phyloP scores from a whole-genome alignment of 139 green algal species.

The Desmodesmus armatus region DNA sequence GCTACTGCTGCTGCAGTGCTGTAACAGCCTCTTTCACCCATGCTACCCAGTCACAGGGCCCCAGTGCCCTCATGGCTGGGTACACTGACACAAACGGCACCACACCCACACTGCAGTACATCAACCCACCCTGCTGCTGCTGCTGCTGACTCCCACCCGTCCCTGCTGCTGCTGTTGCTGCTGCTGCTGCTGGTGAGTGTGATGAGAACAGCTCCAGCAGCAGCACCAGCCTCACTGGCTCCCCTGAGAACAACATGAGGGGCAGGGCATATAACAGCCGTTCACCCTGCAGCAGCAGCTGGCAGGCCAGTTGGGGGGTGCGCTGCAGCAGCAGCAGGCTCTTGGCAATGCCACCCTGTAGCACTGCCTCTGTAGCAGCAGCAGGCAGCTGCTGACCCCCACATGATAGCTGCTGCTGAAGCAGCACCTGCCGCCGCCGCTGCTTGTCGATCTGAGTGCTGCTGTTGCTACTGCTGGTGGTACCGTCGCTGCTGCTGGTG shows the following conservation, averaged over 20 bases:
- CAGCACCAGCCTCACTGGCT: slow-evolving; percentile 23
- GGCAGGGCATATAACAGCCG: slow-evolving; percentile 18
- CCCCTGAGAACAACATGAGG: not conserved
- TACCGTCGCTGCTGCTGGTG: too few relatives aligned
- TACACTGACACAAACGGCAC: slow-evolving; percentile 12
- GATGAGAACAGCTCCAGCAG: slow-evolving; percentile 6
- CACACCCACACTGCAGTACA: not conserved
- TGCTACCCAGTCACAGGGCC: not conserved
- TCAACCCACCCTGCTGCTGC: not conserved
- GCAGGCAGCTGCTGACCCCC: not conserved
- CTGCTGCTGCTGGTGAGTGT: not conserved
- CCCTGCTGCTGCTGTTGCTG: not conserved
- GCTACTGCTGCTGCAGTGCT: not conserved
- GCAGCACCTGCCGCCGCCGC: not conserved
- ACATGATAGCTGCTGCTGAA: not conserved
- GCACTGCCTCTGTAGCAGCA: not conserved
- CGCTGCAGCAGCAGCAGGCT: slow-evolving; percentile 18
- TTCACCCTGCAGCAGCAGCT: not conserved
- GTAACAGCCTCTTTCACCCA: not conserved
- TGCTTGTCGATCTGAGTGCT: too few relatives aligned
- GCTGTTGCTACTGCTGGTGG: too few relatives aligned
- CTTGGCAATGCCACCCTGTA: not conserved
- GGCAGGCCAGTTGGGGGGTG: not conserved
- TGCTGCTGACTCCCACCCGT: not conserved
- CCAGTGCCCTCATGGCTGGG: not conserved